phyloP scores from a whole-genome alignment of 2,329 filamentous ascomycete species.

The Nothophoma quercina region DNA sequence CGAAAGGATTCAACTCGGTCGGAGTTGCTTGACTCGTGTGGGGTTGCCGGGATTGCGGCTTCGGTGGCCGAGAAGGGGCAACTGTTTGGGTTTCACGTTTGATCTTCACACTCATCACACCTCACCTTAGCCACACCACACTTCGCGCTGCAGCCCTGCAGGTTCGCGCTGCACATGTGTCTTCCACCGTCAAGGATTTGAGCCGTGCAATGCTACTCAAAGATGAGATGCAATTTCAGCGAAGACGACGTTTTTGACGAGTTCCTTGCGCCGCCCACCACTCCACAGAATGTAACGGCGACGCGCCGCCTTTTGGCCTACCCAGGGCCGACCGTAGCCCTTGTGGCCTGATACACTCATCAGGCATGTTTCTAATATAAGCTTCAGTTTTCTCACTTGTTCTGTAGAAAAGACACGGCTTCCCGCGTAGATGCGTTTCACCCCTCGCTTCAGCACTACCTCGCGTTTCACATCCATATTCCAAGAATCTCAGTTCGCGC shows the following conservation, averaged over 20 bases:
- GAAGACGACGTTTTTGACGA: neutral
- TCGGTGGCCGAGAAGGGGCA: conserved; percentile 10
- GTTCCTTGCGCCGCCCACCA: too few relatives aligned
- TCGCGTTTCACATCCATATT: conserved; percentile 30
- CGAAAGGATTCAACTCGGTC: neutral
- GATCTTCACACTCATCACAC: conserved; percentile 13
- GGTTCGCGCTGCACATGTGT: neutral
- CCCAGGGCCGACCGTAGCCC: neutral
- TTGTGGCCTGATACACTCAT: conserved; percentile 13
- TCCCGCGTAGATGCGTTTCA: conserved; percentile 33
- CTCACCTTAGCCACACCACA: conserved; percentile 12
- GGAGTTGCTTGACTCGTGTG: neutral
- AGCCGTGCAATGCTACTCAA: neutral
- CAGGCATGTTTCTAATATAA: conserved; percentile 20
- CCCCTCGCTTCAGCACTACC: conserved; percentile 24
- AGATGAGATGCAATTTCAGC: neutral
- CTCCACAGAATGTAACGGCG: neutral
- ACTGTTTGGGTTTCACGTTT: conserved; percentile 13
- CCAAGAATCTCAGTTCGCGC: neutral
- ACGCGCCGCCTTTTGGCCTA: neutral
- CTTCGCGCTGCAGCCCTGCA: neutral
- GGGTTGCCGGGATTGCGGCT: neutral
- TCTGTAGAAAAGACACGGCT: conserved; percentile 13
- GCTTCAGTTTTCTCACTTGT: neutral
- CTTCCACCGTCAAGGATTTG: too few relatives aligned